Evolutionary conservation across 2,329 filamentous ascomycete species (phyloP).

Genomic region (Penicillium vulpinum): DNA sequence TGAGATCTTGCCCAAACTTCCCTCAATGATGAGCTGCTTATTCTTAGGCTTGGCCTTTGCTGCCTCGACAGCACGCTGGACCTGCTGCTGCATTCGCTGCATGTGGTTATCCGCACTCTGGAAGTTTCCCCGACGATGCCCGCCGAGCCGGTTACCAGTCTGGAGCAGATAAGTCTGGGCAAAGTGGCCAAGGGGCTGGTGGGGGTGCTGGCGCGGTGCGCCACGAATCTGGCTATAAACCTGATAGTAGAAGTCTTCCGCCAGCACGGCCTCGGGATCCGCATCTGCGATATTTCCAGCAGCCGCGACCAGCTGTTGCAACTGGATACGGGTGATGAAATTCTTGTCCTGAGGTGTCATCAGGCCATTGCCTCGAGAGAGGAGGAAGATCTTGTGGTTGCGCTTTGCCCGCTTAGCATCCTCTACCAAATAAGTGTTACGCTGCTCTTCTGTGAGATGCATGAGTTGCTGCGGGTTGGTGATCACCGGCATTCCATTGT

Average conservation of each 20-base stretch:
- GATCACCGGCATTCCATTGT: constrained; percentile 54
- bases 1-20: constrained; percentile 94
- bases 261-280: constrained; percentile 74
- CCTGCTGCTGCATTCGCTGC: constrained; percentile 98
- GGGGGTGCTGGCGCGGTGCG: constrained; percentile 83
- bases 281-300: constrained; percentile 83
- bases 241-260: constrained; percentile 98
- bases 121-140: constrained; percentile 67
- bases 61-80: constrained; percentile 93
- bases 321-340: constrained; percentile 95
- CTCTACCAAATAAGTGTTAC: constrained; percentile 78
- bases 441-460: constrained; percentile 79
- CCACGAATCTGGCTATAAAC: constrained; percentile 94
- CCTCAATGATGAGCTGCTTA: constrained; percentile 93
- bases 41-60: constrained; percentile 98
- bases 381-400: constrained; percentile 94
- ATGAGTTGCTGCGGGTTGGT: constrained; percentile 72
- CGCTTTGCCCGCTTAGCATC: constrained; percentile 94
- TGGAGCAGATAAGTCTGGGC: constrained; percentile 97
- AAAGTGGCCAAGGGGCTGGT: constrained; percentile 91
- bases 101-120: constrained; percentile 93
- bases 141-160: constrained; percentile 79
- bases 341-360: constrained; percentile 99
- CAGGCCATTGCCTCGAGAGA: constrained; percentile 91
- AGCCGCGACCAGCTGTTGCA: constrained; percentile 91